Evolutionary conservation across 352 stramenopile genomes (phyloP), one percentile per base, ranked within the genome.

Genomic region (Phytophthora ohioensis): DNA sequence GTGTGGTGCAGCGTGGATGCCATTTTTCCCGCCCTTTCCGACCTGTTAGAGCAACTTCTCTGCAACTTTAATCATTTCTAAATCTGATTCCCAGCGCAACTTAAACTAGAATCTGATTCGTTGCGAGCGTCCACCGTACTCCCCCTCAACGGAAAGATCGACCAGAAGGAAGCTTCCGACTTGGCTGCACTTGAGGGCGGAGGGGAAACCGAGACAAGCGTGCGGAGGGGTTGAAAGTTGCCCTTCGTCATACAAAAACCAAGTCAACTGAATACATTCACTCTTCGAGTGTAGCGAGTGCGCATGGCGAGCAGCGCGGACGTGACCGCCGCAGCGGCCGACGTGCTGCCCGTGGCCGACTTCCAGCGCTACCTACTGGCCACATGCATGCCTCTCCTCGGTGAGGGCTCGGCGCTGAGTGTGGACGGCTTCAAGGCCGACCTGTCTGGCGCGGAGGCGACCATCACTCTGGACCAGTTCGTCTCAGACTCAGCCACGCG

Each of bases 381-480:
- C 46, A 85, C 86, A 17, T 93, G 86, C 55, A 75, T 85, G 58
- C 80, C 88, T 57, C 75, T 95, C 53, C 87, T 95, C 54, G 81
- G 84, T 32, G 81, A 90, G 39, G 76, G 72, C 8, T 62, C 73
- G 32, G 61, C 75, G 45, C 71, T 88, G n/a, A 71, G 56, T 32
- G 65, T 78, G 27, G 78, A 82, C 10, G 59, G 48, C 17, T 91
- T 94, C 48, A 72, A 71, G 46, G 59, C 53, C 48, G 82, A 87
- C 36, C 79, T 95, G 21, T 51, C 65, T n/a, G 51, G 52, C 8
- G 47, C 73, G 11, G 30, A 73, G 9, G 60, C 82, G 13, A 75
- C 64, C n/a, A 72, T 75, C 15, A 74, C 73, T 64, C 67, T 95
- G 17, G 82, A 92, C 52, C 85, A 95, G 65, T 95, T 95, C 60